These are phyloP conservation scores for Phlyctochytrium bullatum DNA, from an alignment of 192 early-diverging fungal genomes.

Conservation along the genomic window DNA sequence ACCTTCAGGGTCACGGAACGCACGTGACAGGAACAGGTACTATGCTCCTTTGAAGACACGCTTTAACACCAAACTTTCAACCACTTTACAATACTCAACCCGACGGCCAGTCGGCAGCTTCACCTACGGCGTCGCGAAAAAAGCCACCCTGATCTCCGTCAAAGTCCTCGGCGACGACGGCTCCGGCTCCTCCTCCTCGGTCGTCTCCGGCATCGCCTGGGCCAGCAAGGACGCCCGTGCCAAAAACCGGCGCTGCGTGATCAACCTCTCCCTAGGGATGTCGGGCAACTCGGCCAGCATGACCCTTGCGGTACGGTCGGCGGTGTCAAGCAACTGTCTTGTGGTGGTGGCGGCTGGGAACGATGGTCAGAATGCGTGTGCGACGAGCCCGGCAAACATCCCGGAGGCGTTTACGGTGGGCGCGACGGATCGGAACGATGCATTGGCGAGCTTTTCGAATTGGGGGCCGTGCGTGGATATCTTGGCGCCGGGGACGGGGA, in stretches of 20 bases:
- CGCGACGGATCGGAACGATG: background rate
- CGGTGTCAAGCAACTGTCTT: background rate
- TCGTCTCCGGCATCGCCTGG: background rate
- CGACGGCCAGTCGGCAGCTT: no score
- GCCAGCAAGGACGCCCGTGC: background rate
- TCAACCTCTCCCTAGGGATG: background rate
- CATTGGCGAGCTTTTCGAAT: background rate
- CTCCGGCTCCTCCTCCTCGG: background rate
- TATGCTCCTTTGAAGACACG: no score
- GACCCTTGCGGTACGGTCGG: no score
- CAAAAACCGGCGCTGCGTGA: background rate
- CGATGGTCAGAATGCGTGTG: background rate
- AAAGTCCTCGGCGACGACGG: background rate
- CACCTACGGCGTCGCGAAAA: background rate
- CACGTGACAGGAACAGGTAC: no score
- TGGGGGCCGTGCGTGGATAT: background rate
- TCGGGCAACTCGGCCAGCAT: no score
- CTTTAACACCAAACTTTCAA: no score
- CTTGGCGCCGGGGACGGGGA: no score
- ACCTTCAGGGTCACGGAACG: background rate
- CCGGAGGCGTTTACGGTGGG: background rate
- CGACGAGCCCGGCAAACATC: background rate
- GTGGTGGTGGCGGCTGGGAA: background rate
- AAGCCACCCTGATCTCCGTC: background rate
- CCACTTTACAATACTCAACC: no score